Conservation (phyloP, 345 rosid genomes). For the Aquilaria yunnanensis region DNA sequence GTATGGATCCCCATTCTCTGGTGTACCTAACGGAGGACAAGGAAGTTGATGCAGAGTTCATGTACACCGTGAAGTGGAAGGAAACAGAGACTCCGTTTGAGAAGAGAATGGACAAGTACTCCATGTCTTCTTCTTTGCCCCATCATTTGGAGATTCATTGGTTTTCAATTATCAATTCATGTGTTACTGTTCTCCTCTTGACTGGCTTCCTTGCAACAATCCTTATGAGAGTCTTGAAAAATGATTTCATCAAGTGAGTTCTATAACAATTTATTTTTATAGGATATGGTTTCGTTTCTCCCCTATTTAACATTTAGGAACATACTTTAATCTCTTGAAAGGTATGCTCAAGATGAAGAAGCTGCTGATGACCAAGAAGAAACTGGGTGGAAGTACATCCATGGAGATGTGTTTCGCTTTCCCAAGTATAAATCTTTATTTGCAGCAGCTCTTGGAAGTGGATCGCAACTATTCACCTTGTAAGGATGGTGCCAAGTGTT, state of each 20-base stretch:
- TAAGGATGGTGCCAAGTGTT: slow-evolving; percentile 14
- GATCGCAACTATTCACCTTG: slow-evolving; percentile 49
- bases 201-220: slow-evolving; percentile 57
- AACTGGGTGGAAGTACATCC: slow-evolving; percentile 42
- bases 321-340: neutral
- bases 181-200: slow-evolving; percentile 58
- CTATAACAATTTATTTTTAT: neutral
- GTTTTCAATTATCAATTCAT: slow-evolving; percentile 53
- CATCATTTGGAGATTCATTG: slow-evolving; percentile 53
- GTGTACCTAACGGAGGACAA: slow-evolving; percentile 47
- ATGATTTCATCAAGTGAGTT: slow-evolving; percentile 52
- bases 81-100: slow-evolving; percentile 42
- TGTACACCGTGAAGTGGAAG: slow-evolving; percentile 48
- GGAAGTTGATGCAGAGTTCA: slow-evolving; percentile 40
- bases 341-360: slow-evolving; percentile 58
- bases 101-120: slow-evolving; percentile 56
- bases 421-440: slow-evolving; percentile 40
- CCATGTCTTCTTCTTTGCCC: slow-evolving; percentile 38
- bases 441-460: slow-evolving; percentile 52
- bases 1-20: slow-evolving; percentile 31
- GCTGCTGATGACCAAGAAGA: slow-evolving; percentile 55
- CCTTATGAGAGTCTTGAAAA: slow-evolving; percentile 54
- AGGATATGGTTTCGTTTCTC: neutral
- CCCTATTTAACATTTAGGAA: neutral
- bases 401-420: slow-evolving; percentile 43